A percentile compares a stretch with the other conserved stretches of the same genome.
phyloP scores from a whole-genome alignment of 345 rosid species.

The Pseudoturritis turrita region DNA sequence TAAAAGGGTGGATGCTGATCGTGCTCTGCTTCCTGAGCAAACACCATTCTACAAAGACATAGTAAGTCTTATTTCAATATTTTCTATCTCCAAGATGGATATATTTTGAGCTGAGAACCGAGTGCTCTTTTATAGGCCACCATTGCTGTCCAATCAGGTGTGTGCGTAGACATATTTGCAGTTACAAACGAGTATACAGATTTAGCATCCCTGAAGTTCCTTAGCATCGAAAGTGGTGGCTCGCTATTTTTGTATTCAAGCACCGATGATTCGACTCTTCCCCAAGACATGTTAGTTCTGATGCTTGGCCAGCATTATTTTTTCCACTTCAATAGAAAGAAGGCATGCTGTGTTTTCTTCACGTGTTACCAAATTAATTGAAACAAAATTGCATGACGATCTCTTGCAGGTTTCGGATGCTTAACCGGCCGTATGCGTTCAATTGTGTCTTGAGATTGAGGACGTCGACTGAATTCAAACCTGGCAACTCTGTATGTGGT shows the following conservation, averaged over 20 bases:
- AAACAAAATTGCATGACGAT: conserved; percentile 8
- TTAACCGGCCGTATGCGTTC: conserved; percentile 92
- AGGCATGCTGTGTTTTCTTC: conserved; percentile 5
- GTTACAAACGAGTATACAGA: conserved; percentile 98
- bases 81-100: neutral
- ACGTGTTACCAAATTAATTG: neutral
- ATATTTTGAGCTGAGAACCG: conserved; percentile 30
- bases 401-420: conserved; percentile 77
- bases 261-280: conserved; percentile 97
- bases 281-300: conserved; percentile 94
- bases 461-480: conserved; percentile 89
- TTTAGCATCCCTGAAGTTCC: conserved; percentile 95
- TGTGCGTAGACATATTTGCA: conserved; percentile 89
- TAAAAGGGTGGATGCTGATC: conserved; percentile 98
- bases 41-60: conserved; percentile 95
- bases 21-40: conserved; percentile 97
- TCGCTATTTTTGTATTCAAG: conserved; percentile 76
- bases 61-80: conserved; percentile 43
- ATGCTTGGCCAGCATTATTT: neutral
- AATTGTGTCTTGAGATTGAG: conserved; percentile 86
- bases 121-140: conserved; percentile 70
- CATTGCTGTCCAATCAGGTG: conserved; percentile 98
- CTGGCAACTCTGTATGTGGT: conserved; percentile 78
- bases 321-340: neutral
- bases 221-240: conserved; percentile 98